phyloP scores from a whole-genome alignment of 495 filamentous ascomycete species.

The Podospora conica region DNA sequence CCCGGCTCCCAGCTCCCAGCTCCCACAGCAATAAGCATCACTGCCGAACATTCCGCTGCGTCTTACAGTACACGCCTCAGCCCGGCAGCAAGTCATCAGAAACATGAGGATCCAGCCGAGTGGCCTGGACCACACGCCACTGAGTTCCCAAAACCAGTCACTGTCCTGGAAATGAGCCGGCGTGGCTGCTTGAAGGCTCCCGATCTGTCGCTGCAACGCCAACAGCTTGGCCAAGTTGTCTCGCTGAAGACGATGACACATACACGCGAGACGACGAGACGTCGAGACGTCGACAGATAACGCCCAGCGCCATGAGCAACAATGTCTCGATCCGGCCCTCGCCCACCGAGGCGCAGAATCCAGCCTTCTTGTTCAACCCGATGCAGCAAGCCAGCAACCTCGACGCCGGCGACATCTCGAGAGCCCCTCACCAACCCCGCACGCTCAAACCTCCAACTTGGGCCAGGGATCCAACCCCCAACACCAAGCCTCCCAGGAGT shows the following conservation, averaged over 20 bases:
- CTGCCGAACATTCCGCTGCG: not conserved
- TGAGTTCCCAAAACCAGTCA: not conserved
- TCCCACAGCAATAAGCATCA: too few relatives aligned
- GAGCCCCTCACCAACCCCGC: not conserved
- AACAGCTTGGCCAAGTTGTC: not conserved
- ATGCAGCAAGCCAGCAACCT: not conserved
- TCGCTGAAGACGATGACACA: not conserved
- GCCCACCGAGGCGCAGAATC: not conserved
- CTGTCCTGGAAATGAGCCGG: not conserved
- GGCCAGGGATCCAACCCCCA: not conserved
- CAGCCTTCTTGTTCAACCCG: not conserved
- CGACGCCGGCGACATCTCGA: not conserved
- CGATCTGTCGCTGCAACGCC: not conserved
- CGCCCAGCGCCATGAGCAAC: not conserved
- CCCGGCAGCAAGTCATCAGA: not conserved
- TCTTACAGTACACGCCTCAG: not conserved
- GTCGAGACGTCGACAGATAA: too few relatives aligned
- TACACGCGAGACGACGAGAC: not conserved
- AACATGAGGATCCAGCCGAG: not conserved
- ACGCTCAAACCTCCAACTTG: not conserved
- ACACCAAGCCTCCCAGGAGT: not conserved
- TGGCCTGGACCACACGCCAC: not conserved
- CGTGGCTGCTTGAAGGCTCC: not conserved
- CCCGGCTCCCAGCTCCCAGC: not conserved
- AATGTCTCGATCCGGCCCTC: not conserved